Conservation (phyloP, 371 early-diverging fungal species). For the Haplosporangium sp. region DNA sequence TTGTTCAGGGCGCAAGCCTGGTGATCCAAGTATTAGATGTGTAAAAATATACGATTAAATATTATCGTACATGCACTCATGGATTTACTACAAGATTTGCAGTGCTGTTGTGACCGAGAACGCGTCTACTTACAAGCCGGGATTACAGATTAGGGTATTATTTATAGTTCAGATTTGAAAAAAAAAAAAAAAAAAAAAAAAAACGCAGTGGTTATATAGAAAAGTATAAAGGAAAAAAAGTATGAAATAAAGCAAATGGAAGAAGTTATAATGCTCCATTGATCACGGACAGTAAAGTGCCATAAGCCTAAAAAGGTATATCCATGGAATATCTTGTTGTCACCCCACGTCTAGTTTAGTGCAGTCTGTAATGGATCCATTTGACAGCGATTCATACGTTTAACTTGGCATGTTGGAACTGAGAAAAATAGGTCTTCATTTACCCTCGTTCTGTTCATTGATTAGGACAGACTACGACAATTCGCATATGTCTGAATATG, state of each 20-base stretch:
- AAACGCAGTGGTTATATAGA: not conserved
- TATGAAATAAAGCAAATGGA: not conserved
- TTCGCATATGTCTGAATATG: not conserved
- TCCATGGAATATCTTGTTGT: not conserved
- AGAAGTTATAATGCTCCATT: not conserved
- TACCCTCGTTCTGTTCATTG: not conserved
- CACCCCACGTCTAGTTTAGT: not conserved
- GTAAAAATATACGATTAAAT: too few species aligned
- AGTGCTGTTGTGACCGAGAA: not conserved
- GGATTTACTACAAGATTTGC: not conserved
- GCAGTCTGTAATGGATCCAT: constrained; percentile 25
- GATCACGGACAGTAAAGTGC: not conserved
- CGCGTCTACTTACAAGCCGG: not conserved
- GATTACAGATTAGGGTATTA: too few species aligned
- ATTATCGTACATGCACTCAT: too few species aligned
- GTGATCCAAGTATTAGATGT: not conserved
- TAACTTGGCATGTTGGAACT: constrained; percentile 19
- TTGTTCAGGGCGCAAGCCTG: not conserved
- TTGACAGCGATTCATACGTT: not conserved
- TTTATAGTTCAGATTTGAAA: not conserved
- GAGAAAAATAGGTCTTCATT: not conserved
- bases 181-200: not conserved
- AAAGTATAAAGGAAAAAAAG: not conserved
- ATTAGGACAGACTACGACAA: constrained; percentile 2
- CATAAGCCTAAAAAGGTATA: not conserved